phyloP scores from a whole-genome alignment of 192 early-diverging fungal genomes.

The Gryganskiella cystojenkinii region DNA sequence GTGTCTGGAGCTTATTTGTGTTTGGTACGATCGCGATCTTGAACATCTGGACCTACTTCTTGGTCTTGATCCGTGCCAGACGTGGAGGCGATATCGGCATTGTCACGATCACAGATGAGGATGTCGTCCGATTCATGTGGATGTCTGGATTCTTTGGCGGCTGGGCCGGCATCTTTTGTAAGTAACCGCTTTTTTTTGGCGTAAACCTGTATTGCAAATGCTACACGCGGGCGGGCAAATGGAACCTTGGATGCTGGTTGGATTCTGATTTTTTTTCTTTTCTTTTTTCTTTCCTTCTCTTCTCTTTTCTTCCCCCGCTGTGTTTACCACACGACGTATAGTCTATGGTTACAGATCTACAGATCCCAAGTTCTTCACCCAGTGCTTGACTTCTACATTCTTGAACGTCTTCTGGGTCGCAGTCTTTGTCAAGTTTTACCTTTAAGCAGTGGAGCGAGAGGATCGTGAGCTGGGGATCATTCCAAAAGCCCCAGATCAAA shows the following conservation, averaged over 20 bases:
- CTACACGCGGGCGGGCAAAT: background rate
- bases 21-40: conserved; percentile 21
- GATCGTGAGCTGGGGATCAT: no score
- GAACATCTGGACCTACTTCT: conserved; percentile 39
- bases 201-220: background rate
- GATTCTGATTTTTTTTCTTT: background rate
- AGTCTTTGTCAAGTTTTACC: conserved; percentile 18
- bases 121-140: conserved; percentile 25
- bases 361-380: conserved; percentile 13
- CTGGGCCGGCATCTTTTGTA: conserved; percentile 40
- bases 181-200: background rate
- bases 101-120: conserved; percentile 14
- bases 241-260: background rate
- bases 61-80: conserved; percentile 36
- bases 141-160: conserved; percentile 43
- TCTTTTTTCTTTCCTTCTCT: conserved; percentile 5
- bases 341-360: conserved; percentile 16
- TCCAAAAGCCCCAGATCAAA: no score
- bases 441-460: no score
- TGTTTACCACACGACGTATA: background rate
- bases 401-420: conserved; percentile 40
- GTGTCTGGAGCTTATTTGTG: conserved; percentile 26
- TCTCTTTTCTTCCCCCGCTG: background rate
- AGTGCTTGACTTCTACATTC: conserved; percentile 1
- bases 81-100: conserved; percentile 25